Base-by-base conservation (phyloP, 257 asterid genomes). In the Schizonepeta tenuifolia region DNA sequence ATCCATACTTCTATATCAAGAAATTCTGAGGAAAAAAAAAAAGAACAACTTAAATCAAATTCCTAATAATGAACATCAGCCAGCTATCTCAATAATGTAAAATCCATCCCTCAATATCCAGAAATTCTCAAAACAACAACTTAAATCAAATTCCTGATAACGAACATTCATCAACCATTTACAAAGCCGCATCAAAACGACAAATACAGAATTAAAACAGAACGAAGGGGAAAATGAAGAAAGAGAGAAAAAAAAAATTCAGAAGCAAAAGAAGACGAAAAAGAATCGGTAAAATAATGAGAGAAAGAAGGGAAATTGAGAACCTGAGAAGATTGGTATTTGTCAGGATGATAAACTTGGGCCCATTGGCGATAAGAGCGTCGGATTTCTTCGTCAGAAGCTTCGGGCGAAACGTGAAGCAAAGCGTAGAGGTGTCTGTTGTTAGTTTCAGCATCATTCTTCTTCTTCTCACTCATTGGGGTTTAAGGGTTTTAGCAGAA, bases 321-420 rank as follows among this genome's bases (percentile, higher is more conserved):
- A 84, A 88, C 99, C 49, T 82, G 90, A 9, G 83, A 83, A 79
- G 85, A 83, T 81, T 88, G 98, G 84, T 83, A 84, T 74, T 95
- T 95, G 73, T 95, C 99, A 33, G 99, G 99, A 55, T 95, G 99
- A 75, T 95, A 95, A 63, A 92, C 83, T 83, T 90, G 97, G 49
- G 99, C 99, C 99, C 98, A 95, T 76, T 90, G 97, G 49, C 99
- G 98, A 82, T 95, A 95, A 66, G 99, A 94, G 79, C 64, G 92
- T 83, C 96, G 67, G 73, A 92, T 95, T 81, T 95, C 99, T 86
- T 95, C 98, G 78, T 87, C 92, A 2, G 99, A 90, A 49, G 99
- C 98, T 83, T 92, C 86, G 7, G 98, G 99, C 71, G 98, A 90
- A 62, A 95, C 56, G 77, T 95, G 86, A 64, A 92, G 94, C 73